Base-by-base conservation (phyloP, 495 filamentous ascomycete species). In the Podospora bellae-mahoneyi region DNA sequence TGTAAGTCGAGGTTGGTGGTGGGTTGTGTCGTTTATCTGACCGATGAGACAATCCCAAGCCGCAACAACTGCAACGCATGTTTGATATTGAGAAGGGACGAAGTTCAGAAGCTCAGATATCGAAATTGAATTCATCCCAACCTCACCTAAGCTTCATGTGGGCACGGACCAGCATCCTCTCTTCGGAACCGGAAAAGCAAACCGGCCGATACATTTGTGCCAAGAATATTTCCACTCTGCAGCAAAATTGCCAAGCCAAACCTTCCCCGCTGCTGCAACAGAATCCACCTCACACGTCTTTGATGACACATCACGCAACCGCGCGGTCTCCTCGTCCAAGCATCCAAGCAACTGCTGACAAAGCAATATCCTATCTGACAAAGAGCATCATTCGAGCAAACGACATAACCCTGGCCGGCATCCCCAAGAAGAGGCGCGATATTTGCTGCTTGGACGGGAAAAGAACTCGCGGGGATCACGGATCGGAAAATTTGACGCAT, bases 321-420 rank as follows among this genome's bases (percentile, higher is more conserved):
- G 34, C 61, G 19, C n/a, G 18, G 10, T 23, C 4, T 19, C 19
- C 9, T 19, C 18, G 23, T 23, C 23, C 23, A 18, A 63, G n/a
- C 30, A 44, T 48, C 23, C 19, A 28, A 27, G 61, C 19, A n/a
- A n/a, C 9, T 63, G 61, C 61, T 63, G 61, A 63, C 61, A 63
- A 63, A 63, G 61, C 61, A 63, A 28, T 44, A 16, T 39, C 23
- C 15, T 34, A 63, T 63, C 28, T 63, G 61, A 63, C 61, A 63
- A 63, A 63, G 30, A 44, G 19, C 61, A 19, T 48, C 28, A 44
- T 48, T 48, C 34, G 34, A 63, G 19, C 9, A 63, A 39, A 20
- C 27, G 19, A 28, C n/a, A 48, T n/a, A 63, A 32, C 32, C 27
- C 27, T 32, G 27, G 60, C 16, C 16, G 9, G 60, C 23, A 30